phyloP scores from a whole-genome alignment of 306 rosid genomes.

The Arachis stenosperma region DNA sequence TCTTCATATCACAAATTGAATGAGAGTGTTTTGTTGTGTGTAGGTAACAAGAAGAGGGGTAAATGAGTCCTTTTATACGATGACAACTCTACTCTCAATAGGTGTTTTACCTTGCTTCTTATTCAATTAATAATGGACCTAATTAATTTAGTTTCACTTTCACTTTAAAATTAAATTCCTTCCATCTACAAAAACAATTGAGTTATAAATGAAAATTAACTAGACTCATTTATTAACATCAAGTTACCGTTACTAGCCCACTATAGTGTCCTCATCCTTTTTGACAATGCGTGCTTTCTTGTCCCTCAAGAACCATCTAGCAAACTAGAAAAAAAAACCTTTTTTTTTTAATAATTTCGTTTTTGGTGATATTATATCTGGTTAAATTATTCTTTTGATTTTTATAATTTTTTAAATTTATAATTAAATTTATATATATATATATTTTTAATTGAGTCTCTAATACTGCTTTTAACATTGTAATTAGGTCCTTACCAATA shows the following conservation, averaged over 20 bases:
- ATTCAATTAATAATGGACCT: conserved; percentile 25
- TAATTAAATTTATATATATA: no score
- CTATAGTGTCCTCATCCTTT: conserved; percentile 22
- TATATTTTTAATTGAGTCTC: no score
- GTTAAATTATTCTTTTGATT: no score
- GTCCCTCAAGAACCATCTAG: conserved; percentile 31
- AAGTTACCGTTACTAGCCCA: conserved; percentile 21
- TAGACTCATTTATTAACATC: conserved; percentile 24
- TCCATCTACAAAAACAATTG: not conserved
- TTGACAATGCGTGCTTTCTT: conserved; percentile 35
- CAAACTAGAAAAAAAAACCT: conserved; percentile 11
- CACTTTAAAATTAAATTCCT: conserved; percentile 5
- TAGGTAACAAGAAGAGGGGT: not conserved
- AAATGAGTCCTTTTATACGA: conserved; percentile 27
- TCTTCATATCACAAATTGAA: not conserved
- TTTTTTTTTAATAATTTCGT: not conserved
- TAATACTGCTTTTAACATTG: no score
- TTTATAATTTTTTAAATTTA: no score
- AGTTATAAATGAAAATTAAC: conserved; percentile 23
- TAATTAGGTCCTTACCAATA: no score
- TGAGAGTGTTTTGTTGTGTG: not conserved
- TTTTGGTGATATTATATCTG: no score
- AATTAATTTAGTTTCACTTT: conserved; percentile 15
- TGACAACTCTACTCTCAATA: not conserved
- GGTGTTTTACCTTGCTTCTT: not conserved